Base-by-base conservation (phyloP, 345 rosid species). In the Physaria fendleri region DNA sequence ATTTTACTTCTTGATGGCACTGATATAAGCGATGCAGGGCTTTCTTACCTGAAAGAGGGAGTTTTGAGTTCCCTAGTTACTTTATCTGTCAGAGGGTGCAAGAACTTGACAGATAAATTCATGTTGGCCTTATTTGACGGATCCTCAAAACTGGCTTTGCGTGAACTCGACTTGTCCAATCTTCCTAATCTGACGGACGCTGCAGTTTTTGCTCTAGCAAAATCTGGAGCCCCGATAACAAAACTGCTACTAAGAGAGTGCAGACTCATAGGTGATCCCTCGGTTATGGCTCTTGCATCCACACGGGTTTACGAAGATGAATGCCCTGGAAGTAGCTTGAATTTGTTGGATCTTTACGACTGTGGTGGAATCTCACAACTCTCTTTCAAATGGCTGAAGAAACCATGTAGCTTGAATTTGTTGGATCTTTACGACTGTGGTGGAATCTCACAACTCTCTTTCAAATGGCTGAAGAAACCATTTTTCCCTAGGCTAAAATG, bases 161-260 rank as follows among this genome's bases (percentile, higher is more conserved):
- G 77, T 44, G 95, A 85, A 34, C 73, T 92, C 40, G 98, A 85
- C 84, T 64, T 92, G 30, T 92, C 98, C 1, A 88, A 85, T 59
- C 82, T 84, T 29, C 93, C 93, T 28, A 38, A 75, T 59, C 75
- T 92, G 39, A 81, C 95, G 0, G 96, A 88, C 39, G 78, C 74
- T 14, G 95, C 88, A 49, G 56, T 88, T 58, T 75, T 92, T 37
- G 54, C 82, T 14, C 81, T 92, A 3, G 90, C 82, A 6, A 85
- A 65, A 62, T 54, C 82, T 2, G 79, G 82, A 47, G 84, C 84
- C 17, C 88, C 87, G 0, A 76, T 92, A 22, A 66, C 80, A 4
- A 85, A 79, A 35, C 96, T 92, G 37, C 77, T 93, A 34, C 52
- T 92, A 66, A 77, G 98, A 66, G 95, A 92, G n/a, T 92, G 98